A percentile compares a stretch with the other conserved stretches of the same genome.
phyloP scores from a whole-genome alignment of 1,284 basidiomycete species.

The Irpex lacteus region DNA sequence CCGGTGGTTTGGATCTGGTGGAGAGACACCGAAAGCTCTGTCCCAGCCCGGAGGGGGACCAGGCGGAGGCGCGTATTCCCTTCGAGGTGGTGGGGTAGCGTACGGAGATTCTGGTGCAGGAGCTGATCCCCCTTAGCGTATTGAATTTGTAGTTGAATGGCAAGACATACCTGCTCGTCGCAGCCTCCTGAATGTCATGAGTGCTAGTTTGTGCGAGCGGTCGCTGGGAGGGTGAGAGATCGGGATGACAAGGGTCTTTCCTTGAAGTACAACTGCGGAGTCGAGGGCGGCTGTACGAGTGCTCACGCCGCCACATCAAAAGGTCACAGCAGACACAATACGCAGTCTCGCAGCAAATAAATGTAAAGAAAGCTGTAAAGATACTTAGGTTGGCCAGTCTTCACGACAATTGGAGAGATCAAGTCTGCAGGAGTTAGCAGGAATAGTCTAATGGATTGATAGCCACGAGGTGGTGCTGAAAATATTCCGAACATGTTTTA shows the following conservation, averaged over 20 bases:
- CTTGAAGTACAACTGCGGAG: background rate
- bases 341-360: background rate
- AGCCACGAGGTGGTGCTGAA: background rate
- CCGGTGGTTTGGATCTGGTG: background rate
- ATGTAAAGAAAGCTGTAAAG: background rate
- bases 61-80: constrained; percentile 10
- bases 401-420: background rate
- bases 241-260: background rate
- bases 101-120: background rate
- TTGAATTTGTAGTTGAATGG: background rate
- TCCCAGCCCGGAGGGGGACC: constrained; percentile 14
- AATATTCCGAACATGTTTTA: background rate
- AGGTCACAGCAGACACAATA: background rate
- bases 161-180: background rate
- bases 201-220: background rate
- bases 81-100: background rate
- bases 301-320: background rate
- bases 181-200: background rate
- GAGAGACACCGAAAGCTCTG: background rate
- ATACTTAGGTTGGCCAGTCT: background rate
- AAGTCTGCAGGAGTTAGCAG: too few relatives aligned
- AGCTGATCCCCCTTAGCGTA: background rate
- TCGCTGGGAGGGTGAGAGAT: background rate
- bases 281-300: background rate
- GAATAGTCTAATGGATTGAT: too few relatives aligned